A percentile compares a stretch with the other conserved stretches of the same genome.
Evolutionary conservation across 805 yeast genomes (phyloP).

Genomic region (Barnettozyma wickerhamii): DNA sequence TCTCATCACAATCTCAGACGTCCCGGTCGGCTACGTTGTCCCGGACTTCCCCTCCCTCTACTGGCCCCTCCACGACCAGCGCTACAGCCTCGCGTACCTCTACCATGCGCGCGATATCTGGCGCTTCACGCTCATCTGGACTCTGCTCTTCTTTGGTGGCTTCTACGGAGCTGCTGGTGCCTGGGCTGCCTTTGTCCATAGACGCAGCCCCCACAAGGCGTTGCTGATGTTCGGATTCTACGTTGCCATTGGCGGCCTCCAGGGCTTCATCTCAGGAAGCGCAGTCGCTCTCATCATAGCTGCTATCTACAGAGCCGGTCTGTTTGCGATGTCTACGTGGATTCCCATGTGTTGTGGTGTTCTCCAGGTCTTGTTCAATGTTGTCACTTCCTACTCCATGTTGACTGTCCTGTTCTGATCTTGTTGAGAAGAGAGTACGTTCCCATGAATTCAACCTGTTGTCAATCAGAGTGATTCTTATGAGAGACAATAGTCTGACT

Average conservation of each 20-base stretch:
- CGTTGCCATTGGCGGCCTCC: conserved; percentile 49
- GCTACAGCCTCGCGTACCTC: conserved; percentile 45
- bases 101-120: conserved; percentile 73
- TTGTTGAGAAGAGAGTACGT: no score
- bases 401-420: conserved; percentile 39
- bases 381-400: conserved; percentile 62
- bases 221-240: conserved; percentile 42
- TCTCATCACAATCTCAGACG: conserved; percentile 39
- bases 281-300: conserved; percentile 65
- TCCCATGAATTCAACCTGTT: neutral
- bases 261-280: conserved; percentile 71
- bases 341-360: conserved; percentile 82
- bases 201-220: conserved; percentile 36
- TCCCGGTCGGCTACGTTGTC: conserved; percentile 76
- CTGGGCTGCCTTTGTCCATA: conserved; percentile 50
- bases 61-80: conserved; percentile 54
- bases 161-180: conserved; percentile 63
- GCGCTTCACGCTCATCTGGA: conserved; percentile 81
- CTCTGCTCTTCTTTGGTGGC: conserved; percentile 58
- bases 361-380: conserved; percentile 60
- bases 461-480: no score
- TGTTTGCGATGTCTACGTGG: conserved; percentile 92
- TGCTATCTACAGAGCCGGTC: conserved; percentile 74
- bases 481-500: no score
- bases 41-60: conserved; percentile 80